Base-by-base conservation (phyloP, 306 rosid species). In the Fagus crenata region DNA sequence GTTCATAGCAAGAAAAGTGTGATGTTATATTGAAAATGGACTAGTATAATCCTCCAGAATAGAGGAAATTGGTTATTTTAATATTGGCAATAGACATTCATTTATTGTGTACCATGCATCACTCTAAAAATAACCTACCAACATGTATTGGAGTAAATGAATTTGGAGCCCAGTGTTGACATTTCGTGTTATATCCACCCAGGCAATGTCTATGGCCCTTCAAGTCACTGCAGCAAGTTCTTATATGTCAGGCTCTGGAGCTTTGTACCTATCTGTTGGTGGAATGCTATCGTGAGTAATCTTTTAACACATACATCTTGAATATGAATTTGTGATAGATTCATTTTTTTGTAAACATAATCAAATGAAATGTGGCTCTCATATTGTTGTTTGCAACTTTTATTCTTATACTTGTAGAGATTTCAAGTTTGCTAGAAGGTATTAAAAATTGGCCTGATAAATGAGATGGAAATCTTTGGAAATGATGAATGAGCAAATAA, bases 241-340 rank as follows among this genome's bases (percentile, higher is more conserved):
- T 40, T 78, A 78, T 39, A 79, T 83, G 73, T 82, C 96, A 70
- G 67, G 65, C 8, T 37, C 82, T 69, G 92, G 88, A 78, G 84
- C 89, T 9, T 43, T 88, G 83, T 92, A 88, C 83, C 85, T 92
- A 41, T 90, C 97, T 83, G 92, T 93, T 74, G 98, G 97, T 63
- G 97, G 97, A 90, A 95, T 89, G 93, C 84, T 95, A 74, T 55
- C 90, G 98, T 95, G 83, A 95, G 98, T 89, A 54, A 54, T 56
- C 77, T 80, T 75, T 42, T 69, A 75, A 33, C 28, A 11, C 72
- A 2, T 14, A 17, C 51, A 51, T 74, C 76, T 32, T 6, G 72
- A 80, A 77, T 49, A 40, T 28, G 67, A 74, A 75, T 73, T 69
- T 60, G 14, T 51, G 41, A 43, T 68, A 6, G 75, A 81, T 65